Percentiles rank a stretch among this genome's conserved stretches.
Evolutionary conservation across 495 filamentous ascomycete genomes (phyloP).

Genomic region (Astrocystis sublimbata): DNA sequence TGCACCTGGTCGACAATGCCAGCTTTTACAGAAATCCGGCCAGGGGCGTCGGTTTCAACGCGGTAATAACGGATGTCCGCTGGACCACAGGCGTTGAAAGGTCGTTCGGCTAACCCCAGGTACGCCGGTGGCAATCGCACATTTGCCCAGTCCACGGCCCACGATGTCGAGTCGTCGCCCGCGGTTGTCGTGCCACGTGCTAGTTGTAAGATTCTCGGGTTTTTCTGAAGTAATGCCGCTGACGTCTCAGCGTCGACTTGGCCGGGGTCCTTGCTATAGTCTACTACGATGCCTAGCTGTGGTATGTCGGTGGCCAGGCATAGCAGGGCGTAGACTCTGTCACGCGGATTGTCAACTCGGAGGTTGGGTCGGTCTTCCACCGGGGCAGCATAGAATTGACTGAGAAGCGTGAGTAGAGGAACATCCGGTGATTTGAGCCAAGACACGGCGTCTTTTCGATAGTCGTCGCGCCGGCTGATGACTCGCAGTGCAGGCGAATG

Average conservation of each 20-base stretch:
- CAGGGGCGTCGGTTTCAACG: not conserved
- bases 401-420: conserved; percentile 14
- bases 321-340: conserved; percentile 27
- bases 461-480: conserved; percentile 5
- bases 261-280: conserved; percentile 19
- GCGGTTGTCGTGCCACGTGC: conserved; percentile 3
- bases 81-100: conserved; percentile 20
- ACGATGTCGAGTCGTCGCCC: conserved; percentile 3
- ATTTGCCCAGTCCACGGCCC: conserved; percentile 17
- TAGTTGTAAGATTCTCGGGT: conserved; percentile 8
- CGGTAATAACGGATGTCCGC: conserved; percentile 20
- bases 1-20: conserved; percentile 8
- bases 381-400: conserved; percentile 5
- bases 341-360: conserved; percentile 21
- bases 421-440: conserved; percentile 14
- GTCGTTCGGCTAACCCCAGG: not conserved
- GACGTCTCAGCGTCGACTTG: conserved; percentile 15
- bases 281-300: conserved; percentile 16
- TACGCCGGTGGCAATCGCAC: conserved; percentile 6
- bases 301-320: conserved; percentile 20
- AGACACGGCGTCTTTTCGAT: conserved; percentile 10
- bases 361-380: not conserved
- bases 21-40: conserved; percentile 7
- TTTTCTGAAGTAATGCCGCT: conserved; percentile 7
- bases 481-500: conserved; percentile 16